Base-by-base conservation (phyloP, 2,329 filamentous ascomycete species). In the Cladophialophora immunda region DNA sequence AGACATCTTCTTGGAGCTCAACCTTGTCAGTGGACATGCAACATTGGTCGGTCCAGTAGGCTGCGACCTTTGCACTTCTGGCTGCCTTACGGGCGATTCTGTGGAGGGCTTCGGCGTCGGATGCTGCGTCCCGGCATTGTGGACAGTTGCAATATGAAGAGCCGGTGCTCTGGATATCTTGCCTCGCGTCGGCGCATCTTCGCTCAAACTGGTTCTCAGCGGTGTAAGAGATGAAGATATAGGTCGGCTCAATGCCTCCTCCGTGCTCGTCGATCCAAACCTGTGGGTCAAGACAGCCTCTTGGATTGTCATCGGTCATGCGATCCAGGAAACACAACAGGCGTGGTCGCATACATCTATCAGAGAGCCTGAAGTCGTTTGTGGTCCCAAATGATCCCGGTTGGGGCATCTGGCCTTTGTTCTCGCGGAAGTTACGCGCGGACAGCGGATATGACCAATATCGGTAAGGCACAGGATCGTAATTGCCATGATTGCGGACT, bases 11-110 rank as follows among this genome's bases (percentile, higher is more conserved):
- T 64, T 75, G 41, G 53, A 78, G 41, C 67, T 76, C 64, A 56
- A 76, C 72, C 1, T 67, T 67, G 29, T 80, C 77, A 2, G 77
- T 75, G n/a, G 65, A 67, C 66, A 83, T 79, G 66, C 81, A 83
- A 55, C 77, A 78, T 65, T 78, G 81, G 13, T 78, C 79, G 8
- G 82, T 69, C 81, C 81, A 83, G 66, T 81, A 83, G 0, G 80
- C 80, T 15, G 70, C 68, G 4, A 78, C 78, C 0, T 76, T 77
- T 3, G 78, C 79, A 25, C 74, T 72, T 7, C 73, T 73, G 1
- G 81, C 78, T 0, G 81, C 81, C 1, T 74, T 73, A 50, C 80
- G 77, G 3, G 78, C 79, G 57, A 80, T 80, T 19, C 75, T 66
- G 22, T 78, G 75, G 1, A 82, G 68, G 0, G 64, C 72, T 17